phyloP scores from a whole-genome alignment of 208 protist genomes.

The Blechomonas ayalai region DNA sequence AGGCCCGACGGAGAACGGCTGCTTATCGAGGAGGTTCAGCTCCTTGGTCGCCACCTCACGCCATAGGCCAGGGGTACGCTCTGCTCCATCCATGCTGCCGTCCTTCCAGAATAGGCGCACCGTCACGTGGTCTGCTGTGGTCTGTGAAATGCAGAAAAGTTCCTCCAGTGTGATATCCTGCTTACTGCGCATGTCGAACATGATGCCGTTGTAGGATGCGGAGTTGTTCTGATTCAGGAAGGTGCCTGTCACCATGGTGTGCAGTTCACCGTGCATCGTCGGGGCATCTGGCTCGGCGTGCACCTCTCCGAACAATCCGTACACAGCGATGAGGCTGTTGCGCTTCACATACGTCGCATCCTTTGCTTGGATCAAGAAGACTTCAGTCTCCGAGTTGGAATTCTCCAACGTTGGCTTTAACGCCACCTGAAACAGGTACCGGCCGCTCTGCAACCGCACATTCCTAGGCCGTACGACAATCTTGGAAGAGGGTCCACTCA shows the following conservation, averaged over 20 bases:
- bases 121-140: slow-evolving; percentile 57
- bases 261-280: slow-evolving; percentile 33
- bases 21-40: slow-evolving; percentile 65
- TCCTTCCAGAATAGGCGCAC: slow-evolving; percentile 87
- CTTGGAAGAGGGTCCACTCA: slow-evolving; percentile 9
- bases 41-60: slow-evolving; percentile 52
- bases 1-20: slow-evolving; percentile 57
- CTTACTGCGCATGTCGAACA: slow-evolving; percentile 84
- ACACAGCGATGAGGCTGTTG: slow-evolving; percentile 37
- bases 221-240: slow-evolving; percentile 71
- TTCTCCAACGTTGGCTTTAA: slow-evolving; percentile 1
- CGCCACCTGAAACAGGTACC: slow-evolving; percentile 7
- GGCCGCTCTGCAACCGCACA: slow-evolving; percentile 2
- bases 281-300: slow-evolving; percentile 30
- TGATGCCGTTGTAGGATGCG: slow-evolving; percentile 88
- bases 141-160: slow-evolving; percentile 81
- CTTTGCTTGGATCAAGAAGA: slow-evolving; percentile 11
- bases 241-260: slow-evolving; percentile 63
- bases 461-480: background rate
- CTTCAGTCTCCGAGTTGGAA: background rate
- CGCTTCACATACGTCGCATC: slow-evolving; percentile 19
- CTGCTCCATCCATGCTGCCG: slow-evolving; percentile 72
- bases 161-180: slow-evolving; percentile 84
- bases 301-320: slow-evolving; percentile 47
- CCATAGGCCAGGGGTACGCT: slow-evolving; percentile 63